Evolutionary conservation across 371 early-diverging fungal species (phyloP).

Genomic region (Lichtheimia corymbifera): DNA sequence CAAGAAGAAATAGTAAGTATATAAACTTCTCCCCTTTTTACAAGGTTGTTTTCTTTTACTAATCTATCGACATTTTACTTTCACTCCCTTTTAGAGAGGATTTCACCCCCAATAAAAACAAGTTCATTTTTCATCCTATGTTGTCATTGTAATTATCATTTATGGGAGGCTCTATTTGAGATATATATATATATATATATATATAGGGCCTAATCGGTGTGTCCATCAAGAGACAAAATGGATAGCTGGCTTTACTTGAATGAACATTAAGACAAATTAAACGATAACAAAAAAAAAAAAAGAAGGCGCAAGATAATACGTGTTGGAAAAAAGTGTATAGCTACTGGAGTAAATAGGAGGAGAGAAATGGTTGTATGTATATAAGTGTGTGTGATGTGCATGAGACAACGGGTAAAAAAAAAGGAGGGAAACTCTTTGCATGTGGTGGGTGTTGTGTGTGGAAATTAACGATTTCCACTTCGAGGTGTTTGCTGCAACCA

Average conservation of each 20-base stretch:
- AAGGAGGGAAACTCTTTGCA: background rate
- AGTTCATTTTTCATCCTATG: no score
- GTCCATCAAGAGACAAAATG: slow-evolving; percentile 88
- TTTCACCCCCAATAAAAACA: no score
- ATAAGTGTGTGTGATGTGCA: background rate
- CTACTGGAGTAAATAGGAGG: background rate
- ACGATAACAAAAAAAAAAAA: background rate
- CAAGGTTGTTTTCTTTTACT: no score
- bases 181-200: no score
- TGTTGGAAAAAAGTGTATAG: background rate
- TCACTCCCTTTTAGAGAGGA: no score
- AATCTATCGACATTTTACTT: no score
- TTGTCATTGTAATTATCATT: no score
- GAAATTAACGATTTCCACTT: slow-evolving; percentile 14
- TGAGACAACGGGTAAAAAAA: background rate
- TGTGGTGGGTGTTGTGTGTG: background rate
- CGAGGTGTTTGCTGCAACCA: slow-evolving; percentile 26
- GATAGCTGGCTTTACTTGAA: background rate
- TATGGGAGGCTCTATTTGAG: no score
- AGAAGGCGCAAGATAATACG: background rate
- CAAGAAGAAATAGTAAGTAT: slow-evolving; percentile 86
- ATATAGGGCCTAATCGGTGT: slow-evolving; percentile 54
- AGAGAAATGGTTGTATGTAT: background rate
- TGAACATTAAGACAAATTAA: background rate
- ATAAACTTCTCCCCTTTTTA: no score